phyloP scores from a whole-genome alignment of 1,139 yeast species.

The Sugiyamaella novakii region DNA sequence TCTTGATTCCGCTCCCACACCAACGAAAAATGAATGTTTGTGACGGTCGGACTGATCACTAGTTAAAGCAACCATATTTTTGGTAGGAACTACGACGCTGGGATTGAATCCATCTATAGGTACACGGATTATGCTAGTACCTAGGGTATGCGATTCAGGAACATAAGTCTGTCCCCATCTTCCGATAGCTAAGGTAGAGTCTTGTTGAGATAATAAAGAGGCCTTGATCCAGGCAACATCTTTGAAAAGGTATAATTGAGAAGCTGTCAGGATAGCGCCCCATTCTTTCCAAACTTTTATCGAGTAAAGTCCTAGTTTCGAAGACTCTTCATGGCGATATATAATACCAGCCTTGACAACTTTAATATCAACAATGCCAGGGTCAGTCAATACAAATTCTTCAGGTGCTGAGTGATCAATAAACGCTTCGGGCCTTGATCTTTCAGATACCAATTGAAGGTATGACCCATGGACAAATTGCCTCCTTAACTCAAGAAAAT shows the following conservation, averaged over 20 bases:
- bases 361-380: constrained; percentile 46
- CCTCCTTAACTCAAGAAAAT: constrained; percentile 36
- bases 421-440: constrained; percentile 45
- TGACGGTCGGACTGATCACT: constrained; percentile 13
- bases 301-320: constrained; percentile 40
- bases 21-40: constrained; percentile 36
- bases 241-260: constrained; percentile 47
- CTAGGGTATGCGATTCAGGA: constrained; percentile 4
- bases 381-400: constrained; percentile 38
- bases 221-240: constrained; percentile 45
- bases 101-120: constrained; percentile 47
- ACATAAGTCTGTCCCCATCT: neutral
- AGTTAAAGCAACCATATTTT: constrained; percentile 44
- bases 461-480: constrained; percentile 41
- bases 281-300: constrained; percentile 45
- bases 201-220: constrained; percentile 1
- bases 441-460: constrained; percentile 42
- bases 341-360: constrained; percentile 46
- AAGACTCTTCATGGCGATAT: constrained; percentile 41
- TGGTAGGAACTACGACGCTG: constrained; percentile 41
- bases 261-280: constrained; percentile 48
- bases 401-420: constrained; percentile 33
- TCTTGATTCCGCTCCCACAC: constrained; percentile 30
- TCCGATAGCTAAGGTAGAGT: neutral
- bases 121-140: constrained; percentile 35